These are phyloP conservation scores for Apophysomyces trapeziformis DNA, from an alignment of 371 early-diverging fungal genomes.

Conservation along the genomic window DNA sequence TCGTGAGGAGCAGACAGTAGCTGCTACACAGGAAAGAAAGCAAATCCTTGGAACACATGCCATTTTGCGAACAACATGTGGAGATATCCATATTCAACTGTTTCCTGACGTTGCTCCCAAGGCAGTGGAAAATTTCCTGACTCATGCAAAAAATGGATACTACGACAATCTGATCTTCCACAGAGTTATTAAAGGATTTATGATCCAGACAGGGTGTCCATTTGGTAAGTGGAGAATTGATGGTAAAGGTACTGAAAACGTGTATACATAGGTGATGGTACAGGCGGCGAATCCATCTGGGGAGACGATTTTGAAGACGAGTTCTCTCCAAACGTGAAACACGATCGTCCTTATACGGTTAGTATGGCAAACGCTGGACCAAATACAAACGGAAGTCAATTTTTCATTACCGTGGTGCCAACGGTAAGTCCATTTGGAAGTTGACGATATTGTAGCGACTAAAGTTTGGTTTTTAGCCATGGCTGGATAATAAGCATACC, in stretches of 20 bases:
- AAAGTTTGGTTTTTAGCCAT: slow-evolving; percentile 58
- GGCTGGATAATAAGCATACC: slow-evolving; percentile 97
- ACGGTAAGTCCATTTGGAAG: slow-evolving; percentile 59
- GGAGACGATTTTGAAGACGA: slow-evolving; percentile 97
- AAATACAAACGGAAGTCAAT: slow-evolving; percentile 93
- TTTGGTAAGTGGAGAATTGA: slow-evolving; percentile 52
- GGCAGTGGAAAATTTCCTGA: slow-evolving; percentile 93
- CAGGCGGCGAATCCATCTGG: slow-evolving; percentile 96
- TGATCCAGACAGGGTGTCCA: slow-evolving; percentile 91
- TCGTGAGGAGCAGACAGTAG: slow-evolving; percentile 93
- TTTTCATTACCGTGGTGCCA: slow-evolving; percentile 96
- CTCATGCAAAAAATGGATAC: slow-evolving; percentile 77
- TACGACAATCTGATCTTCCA: slow-evolving; percentile 85
- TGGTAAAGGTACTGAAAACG: background rate
- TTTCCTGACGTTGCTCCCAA: slow-evolving; percentile 89
- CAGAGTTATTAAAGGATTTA: slow-evolving; percentile 89
- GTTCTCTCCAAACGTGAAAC: slow-evolving; percentile 76
- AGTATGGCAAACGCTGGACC: slow-evolving; percentile 99
- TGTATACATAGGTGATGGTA: slow-evolving; percentile 72
- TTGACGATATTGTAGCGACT: background rate
- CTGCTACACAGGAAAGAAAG: slow-evolving; percentile 64
- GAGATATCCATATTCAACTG: slow-evolving; percentile 85
- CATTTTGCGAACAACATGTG: slow-evolving; percentile 84
- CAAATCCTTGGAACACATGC: slow-evolving; percentile 74
- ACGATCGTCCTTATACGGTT: slow-evolving; percentile 90